Base-by-base conservation (phyloP, 2,329 filamentous ascomycete species). In the Esteya vermicola region DNA sequence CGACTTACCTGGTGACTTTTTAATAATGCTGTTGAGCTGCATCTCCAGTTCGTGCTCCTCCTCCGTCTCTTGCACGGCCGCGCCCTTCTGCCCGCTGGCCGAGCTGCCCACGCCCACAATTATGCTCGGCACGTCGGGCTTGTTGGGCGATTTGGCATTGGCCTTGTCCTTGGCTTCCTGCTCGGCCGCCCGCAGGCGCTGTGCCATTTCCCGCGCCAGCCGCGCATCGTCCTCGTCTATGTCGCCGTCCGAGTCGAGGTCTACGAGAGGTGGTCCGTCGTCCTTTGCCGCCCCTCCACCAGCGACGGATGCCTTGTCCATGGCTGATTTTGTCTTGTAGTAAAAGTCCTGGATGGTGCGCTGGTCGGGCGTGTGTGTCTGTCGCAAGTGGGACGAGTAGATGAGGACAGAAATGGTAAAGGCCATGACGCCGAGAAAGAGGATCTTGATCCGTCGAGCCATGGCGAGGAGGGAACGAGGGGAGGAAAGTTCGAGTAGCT, bases 1-100 rank as follows among this genome's bases (percentile, higher is more conserved):
- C 16, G 4, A 22, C 38, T 23, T 73, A 93, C 85, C 79, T 14
- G 89, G 86, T 4, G 84, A 78, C 54, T 78, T 81, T 63, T 88
- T 91, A 47, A 96, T 59, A 36, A 96, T 93, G 8, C 60, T 58
- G 52, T 85, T 81, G 46, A 96, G 60, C 57, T 85, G 83, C 16
- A 63, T 61, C 55, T 86, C 78, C 2, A 81, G 75, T 41, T 77
- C 69, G 41, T 73, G 68, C 40, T 79, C 71, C 45, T 78, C 70
- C 23, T 70, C 62, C 12, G 68, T 69, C 55, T 76, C 52, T 13
- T 55, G 46, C 56, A 64, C 59, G 63, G 62, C 55, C 63, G 70
- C 53, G 67, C 45, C 47, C 45, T 61, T 63, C 53, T 72, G 68
- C 4, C 69, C 68, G 7, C 62, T 64, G 3, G 68, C 70, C 21